Percentiles rank a stretch among this genome's conserved stretches.
phyloP scores from a whole-genome alignment of 2,329 filamentous ascomycete genomes.

The Davidsoniella neocaledoniae region DNA sequence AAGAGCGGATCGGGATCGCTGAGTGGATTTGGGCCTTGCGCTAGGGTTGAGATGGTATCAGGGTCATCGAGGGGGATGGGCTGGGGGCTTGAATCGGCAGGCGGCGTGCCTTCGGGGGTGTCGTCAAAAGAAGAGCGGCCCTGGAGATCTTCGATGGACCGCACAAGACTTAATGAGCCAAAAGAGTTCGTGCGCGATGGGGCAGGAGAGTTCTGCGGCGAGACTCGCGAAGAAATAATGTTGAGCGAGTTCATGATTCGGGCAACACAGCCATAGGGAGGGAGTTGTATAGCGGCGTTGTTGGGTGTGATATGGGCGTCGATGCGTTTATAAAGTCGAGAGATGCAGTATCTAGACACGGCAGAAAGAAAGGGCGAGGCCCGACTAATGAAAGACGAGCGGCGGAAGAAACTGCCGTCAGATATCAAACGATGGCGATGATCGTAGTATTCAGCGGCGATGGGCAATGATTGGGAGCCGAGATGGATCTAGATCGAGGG shows the following conservation, averaged over 20 bases:
- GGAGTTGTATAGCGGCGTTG: no score
- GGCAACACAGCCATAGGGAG: slow-evolving; percentile 34
- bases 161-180: slow-evolving; percentile 32
- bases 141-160: slow-evolving; percentile 17
- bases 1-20: slow-evolving; percentile 18
- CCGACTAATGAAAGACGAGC: no score
- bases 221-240: slow-evolving; percentile 74
- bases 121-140: slow-evolving; percentile 23
- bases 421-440: no score
- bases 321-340: no score
- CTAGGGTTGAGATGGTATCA: slow-evolving; percentile 7
- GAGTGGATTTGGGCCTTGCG: slow-evolving; percentile 14
- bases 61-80: slow-evolving; percentile 21
- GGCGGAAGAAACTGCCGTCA: no score
- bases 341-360: no score
- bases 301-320: no score
- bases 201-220: slow-evolving; percentile 38
- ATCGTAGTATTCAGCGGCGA: no score
- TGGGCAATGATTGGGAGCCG: no score
- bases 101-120: slow-evolving; percentile 17
- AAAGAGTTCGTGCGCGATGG: slow-evolving; percentile 46
- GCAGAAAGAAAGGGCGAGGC: no score
- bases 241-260: slow-evolving; percentile 88
- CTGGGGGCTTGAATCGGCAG: neutral
- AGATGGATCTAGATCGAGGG: no score